Conservation (phyloP, 1,284 basidiomycete genomes). For the Austroboletus niveus region DNA sequence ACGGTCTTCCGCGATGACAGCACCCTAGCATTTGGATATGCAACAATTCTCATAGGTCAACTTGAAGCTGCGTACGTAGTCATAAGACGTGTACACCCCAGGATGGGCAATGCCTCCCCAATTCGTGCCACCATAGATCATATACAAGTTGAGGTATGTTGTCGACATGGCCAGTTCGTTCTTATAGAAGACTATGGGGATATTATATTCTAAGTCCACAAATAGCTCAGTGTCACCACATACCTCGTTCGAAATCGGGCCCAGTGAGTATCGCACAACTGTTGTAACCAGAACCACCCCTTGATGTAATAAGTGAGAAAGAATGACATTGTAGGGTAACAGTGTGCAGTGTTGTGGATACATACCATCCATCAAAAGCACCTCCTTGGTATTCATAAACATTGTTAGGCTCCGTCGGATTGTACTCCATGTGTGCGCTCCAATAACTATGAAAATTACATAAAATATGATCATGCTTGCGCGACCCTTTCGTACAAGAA, state of each 20-base stretch:
- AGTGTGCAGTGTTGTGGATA: not conserved
- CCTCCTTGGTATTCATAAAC: slow-evolving; percentile 53
- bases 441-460: slow-evolving; percentile 10
- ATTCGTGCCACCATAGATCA: slow-evolving; percentile 51
- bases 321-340: not conserved
- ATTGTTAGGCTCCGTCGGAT: slow-evolving; percentile 41
- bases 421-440: slow-evolving; percentile 37
- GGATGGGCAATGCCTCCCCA: slow-evolving; percentile 50
- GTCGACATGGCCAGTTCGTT: slow-evolving; percentile 48
- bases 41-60: not conserved
- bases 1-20: slow-evolving; percentile 48
- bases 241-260: slow-evolving; percentile 25
- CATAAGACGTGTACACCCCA: slow-evolving; percentile 49
- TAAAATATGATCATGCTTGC: not conserved
- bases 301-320: slow-evolving; percentile 4
- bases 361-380: slow-evolving; percentile 50
- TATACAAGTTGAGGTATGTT: slow-evolving; percentile 46
- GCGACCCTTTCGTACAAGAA: not conserved
- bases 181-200: slow-evolving; percentile 46
- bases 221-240: not conserved
- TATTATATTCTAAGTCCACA: not conserved
- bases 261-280: slow-evolving; percentile 23
- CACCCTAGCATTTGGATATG: slow-evolving; percentile 33
- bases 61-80: slow-evolving; percentile 36
- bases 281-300: slow-evolving; percentile 24